Percentiles rank a stretch among this genome's conserved stretches.
These are phyloP conservation scores for Aspergillus oerlinghausenensis DNA, from an alignment of 2,329 filamentous ascomycete genomes.

Conservation along the genomic window DNA sequence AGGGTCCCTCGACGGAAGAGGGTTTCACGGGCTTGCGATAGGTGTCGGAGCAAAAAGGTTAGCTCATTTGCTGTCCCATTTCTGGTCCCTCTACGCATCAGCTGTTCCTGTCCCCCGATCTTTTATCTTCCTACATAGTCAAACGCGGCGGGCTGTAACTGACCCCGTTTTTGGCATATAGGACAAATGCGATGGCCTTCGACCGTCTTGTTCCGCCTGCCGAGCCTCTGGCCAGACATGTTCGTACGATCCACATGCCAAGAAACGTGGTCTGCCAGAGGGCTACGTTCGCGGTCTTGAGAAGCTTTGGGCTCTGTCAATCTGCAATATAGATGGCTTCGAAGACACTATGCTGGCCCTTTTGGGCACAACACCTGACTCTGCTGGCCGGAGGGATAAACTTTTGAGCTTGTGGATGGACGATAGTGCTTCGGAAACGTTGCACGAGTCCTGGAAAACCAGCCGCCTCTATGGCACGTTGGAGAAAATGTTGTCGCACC, in stretches of 20 bases:
- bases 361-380: slow-evolving; percentile 33
- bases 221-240: slow-evolving; percentile 37
- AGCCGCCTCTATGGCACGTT: slow-evolving; percentile 36
- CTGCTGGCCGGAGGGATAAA: slow-evolving; percentile 26
- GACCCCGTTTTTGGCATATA: slow-evolving; percentile 8
- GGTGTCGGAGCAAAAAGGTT: slow-evolving; percentile 43
- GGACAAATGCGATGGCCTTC: slow-evolving; percentile 43
- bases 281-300: slow-evolving; percentile 45
- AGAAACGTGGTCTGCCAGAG: slow-evolving; percentile 44
- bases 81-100: background rate
- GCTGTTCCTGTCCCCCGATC: background rate
- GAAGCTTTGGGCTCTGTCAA: slow-evolving; percentile 43
- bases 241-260: slow-evolving; percentile 41
- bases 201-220: slow-evolving; percentile 42
- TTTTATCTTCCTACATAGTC: background rate
- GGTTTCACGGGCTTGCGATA: slow-evolving; percentile 43
- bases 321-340: slow-evolving; percentile 42
- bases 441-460: slow-evolving; percentile 44
- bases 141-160: background rate
- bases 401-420: slow-evolving; percentile 39
- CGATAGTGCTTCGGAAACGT: slow-evolving; percentile 36
- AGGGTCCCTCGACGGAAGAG: slow-evolving; percentile 40
- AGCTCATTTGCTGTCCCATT: slow-evolving; percentile 6
- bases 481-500: slow-evolving; percentile 38
- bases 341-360: slow-evolving; percentile 39